A percentile compares a stretch with the other conserved stretches of the same genome.
phyloP scores from a whole-genome alignment of 495 filamentous ascomycete species.

The Penicillium ochrochloron region DNA sequence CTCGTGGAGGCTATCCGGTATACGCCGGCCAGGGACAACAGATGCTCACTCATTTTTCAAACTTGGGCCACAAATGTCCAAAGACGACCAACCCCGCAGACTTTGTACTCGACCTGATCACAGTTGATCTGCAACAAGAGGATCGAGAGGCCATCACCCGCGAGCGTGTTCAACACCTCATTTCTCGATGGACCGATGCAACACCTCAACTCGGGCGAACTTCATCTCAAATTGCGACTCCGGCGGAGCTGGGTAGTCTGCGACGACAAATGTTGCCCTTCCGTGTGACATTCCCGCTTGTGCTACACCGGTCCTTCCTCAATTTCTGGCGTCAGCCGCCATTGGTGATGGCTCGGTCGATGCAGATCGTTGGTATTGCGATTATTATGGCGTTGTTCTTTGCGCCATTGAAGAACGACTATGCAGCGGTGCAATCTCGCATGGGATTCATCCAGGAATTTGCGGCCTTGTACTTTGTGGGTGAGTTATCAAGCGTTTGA shows the following conservation, averaged over 20 bases:
- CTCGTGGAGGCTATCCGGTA: constrained; percentile 66
- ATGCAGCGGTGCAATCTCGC: constrained; percentile 68
- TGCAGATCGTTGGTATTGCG: constrained; percentile 69
- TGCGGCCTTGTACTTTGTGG: constrained; percentile 72
- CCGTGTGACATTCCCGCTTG: constrained; percentile 62
- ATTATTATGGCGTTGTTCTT: constrained; percentile 73
- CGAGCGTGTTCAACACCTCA: constrained; percentile 60
- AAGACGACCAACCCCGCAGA: constrained; percentile 73
- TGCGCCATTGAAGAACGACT: constrained; percentile 69
- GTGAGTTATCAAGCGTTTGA: constrained; percentile 42
- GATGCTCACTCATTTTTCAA: constrained; percentile 68
- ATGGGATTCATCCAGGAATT: constrained; percentile 74
- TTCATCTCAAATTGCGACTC: constrained; percentile 58
- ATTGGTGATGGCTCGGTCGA: constrained; percentile 64
- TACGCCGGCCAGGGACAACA: constrained; percentile 66
- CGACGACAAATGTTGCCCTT: constrained; percentile 65
- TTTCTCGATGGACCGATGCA: constrained; percentile 44
- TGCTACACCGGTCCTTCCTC: constrained; percentile 64
- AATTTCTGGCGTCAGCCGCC: constrained; percentile 70
- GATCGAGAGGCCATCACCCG: constrained; percentile 61
- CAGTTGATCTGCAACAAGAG: constrained; percentile 69
- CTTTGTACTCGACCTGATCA: constrained; percentile 76
- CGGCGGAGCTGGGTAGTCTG: constrained; percentile 70
- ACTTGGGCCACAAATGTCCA: constrained; percentile 65
- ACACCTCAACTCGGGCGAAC: constrained; percentile 29